Evolutionary conservation across 768 basidiomycete genomes (phyloP).

Genomic region (Mycena vulgaris): DNA sequence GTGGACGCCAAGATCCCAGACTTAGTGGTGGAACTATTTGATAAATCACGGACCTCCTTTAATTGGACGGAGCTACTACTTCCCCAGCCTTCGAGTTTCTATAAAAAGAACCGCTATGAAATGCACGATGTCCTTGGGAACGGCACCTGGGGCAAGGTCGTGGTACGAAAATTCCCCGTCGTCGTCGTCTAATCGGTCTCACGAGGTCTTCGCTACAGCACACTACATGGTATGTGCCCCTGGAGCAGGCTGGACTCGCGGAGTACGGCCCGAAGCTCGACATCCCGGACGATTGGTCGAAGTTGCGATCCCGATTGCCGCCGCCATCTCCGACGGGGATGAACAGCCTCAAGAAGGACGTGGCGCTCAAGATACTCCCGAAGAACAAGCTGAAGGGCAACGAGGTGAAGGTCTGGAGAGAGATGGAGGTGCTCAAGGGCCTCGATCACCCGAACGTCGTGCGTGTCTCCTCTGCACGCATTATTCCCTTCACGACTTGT

Average conservation of each 20-base stretch:
- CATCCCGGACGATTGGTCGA: conserved; percentile 26
- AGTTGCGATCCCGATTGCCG: conserved; percentile 38
- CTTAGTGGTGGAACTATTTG: too few relatives aligned
- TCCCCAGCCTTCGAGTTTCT: conserved; percentile 91
- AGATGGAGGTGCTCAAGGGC: conserved; percentile 94
- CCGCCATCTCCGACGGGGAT: conserved; percentile 44
- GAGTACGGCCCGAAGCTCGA: conserved; percentile 70
- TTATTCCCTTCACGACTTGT: too few relatives aligned
- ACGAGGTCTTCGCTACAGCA: too few relatives aligned
- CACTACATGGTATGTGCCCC: conserved; percentile 85
- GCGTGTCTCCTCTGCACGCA: too few relatives aligned
- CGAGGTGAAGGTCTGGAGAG: conserved; percentile 89
- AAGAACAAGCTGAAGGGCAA: conserved; percentile 98
- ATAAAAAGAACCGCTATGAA: conserved; percentile 88
- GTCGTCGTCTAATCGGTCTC: too few relatives aligned
- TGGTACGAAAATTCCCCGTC: too few relatives aligned
- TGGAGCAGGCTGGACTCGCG: conserved; percentile 69
- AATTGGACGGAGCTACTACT: too few relatives aligned
- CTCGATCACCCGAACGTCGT: conserved; percentile 94
- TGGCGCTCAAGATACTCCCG: conserved; percentile 91
- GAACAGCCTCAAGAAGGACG: conserved; percentile 69
- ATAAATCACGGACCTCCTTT: too few relatives aligned
- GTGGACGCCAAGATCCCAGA: too few relatives aligned
- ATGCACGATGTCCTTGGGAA: conserved; percentile 81
- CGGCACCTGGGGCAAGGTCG: conserved; percentile 93